phyloP scores from a whole-genome alignment of 352 stramenopile genomes.

The Blastocystis sp. region DNA sequence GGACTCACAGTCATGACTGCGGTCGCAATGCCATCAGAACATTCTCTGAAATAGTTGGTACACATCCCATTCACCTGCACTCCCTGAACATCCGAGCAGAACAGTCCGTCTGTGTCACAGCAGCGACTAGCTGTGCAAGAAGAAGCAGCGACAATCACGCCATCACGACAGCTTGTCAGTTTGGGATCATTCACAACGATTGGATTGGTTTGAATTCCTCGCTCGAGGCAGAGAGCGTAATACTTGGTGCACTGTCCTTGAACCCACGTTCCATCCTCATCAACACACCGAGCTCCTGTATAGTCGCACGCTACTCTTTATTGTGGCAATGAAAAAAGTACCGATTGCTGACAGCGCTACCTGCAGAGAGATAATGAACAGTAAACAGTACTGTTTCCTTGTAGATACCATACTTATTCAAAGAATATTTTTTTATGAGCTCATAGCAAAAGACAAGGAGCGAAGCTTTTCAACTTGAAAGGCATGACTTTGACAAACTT shows the following conservation, averaged over 20 bases:
- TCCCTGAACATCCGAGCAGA: conserved; percentile 26
- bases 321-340: background rate
- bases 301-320: conserved; percentile 32
- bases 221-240: conserved; percentile 49
- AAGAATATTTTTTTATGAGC: background rate
- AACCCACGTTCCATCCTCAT: conserved; percentile 10
- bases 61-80: background rate
- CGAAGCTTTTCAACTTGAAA: background rate
- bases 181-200: conserved; percentile 19
- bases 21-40: background rate
- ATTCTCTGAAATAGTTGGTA: conserved; percentile 46
- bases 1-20: background rate
- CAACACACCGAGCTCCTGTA: conserved; percentile 39
- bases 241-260: conserved; percentile 31
- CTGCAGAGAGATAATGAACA: background rate
- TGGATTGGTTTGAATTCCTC: background rate
- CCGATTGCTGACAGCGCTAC: background rate
- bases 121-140: background rate
- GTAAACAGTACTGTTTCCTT: background rate
- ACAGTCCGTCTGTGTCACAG: background rate
- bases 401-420: background rate
- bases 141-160: conserved; percentile 38
- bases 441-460: background rate
- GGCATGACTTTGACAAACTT: background rate
- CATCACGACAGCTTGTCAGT: conserved; percentile 20